Base-by-base conservation (phyloP, 1,284 basidiomycete genomes). In the Fistulinella staudtii region DNA sequence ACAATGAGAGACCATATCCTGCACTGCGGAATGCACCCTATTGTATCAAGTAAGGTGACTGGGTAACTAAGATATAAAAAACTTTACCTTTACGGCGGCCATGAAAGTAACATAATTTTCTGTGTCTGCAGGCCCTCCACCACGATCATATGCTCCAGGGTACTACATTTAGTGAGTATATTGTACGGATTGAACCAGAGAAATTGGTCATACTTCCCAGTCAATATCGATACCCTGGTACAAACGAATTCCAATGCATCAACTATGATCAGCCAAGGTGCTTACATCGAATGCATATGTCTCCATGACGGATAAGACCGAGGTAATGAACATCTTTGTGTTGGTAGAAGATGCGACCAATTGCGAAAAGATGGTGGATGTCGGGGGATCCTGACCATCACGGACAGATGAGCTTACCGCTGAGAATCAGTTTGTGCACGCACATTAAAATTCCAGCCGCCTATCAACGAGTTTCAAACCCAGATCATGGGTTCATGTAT, bases 81-180 rank as follows among this genome's bases (percentile, higher is more conserved):
- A 1, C 29, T 4, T 22, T 5, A 41, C 39, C 39, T 41, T 41
- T 11, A 41, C 39, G n/a, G 39, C 39, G 2, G 31, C 30, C 39
- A 41, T 41, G 39, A 41, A 41, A n/a, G 39, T 34, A 15, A 41
- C 39, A 27, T 41, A 41, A 20, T 41, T 41, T 27, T 35, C 39
- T 11, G 31, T 41, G 31, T 41, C 39, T 6, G 39, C 31, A 14
- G 39, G 39, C 17, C 39, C 39, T 27, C 39, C 39, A 22, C 39
- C 39, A 34, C 39, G 39, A 21, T 41, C 39, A 18, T 34, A 41
- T 34, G 39, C 39, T 10, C 31, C 39, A 14, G 39, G 39, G 30
- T 41, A 41, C 39, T 41, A n/a, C n/a, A 13, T 25, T 20, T 13
- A 21, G 0, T 28, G 15, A 14, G n/a, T 21, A 5, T 30, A 9